Conservation (phyloP, 768 basidiomycete genomes). For the Chiua virens region DNA sequence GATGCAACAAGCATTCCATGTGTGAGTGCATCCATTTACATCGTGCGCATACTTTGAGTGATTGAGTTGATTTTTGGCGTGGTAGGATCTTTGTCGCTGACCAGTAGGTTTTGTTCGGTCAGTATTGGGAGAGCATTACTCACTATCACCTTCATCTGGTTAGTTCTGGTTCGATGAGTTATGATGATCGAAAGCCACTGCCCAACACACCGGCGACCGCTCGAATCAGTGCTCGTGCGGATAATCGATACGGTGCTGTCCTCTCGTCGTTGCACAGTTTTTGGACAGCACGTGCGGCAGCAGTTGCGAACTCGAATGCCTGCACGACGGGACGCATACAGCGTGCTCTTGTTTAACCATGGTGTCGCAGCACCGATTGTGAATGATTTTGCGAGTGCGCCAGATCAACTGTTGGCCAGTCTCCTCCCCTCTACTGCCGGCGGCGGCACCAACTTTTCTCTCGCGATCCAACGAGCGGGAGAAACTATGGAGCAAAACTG, state of each 20-base stretch:
- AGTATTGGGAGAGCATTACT: neutral
- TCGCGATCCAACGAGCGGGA: constrained; percentile 39
- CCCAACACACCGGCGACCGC: constrained; percentile 40
- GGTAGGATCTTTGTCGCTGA: constrained; percentile 57
- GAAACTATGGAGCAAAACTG: constrained; percentile 44
- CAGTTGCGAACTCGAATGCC: constrained; percentile 27
- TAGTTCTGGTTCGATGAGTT: constrained; percentile 54
- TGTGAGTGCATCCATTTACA: constrained; percentile 40
- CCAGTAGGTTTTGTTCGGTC: constrained; percentile 30
- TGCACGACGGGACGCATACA: constrained; percentile 53
- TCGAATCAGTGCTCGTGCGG: constrained; percentile 35
- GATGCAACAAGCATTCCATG: constrained; percentile 57
- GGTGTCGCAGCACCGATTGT: constrained; percentile 22
- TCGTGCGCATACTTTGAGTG: neutral
- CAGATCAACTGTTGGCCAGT: constrained; percentile 42
- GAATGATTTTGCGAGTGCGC: constrained; percentile 48
- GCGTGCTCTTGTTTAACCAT: constrained; percentile 48
- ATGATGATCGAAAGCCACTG: constrained; percentile 44
- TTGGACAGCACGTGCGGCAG: constrained; percentile 52
- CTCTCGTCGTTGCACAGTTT: constrained; percentile 55
- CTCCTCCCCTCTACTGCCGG: constrained; percentile 33
- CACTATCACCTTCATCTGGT: neutral
- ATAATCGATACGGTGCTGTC: constrained; percentile 60
- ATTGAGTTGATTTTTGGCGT: neutral
- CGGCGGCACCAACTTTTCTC: constrained; percentile 45